Base-by-base conservation (phyloP, 2,329 filamentous ascomycete genomes). In the Mollisia scopiformis region DNA sequence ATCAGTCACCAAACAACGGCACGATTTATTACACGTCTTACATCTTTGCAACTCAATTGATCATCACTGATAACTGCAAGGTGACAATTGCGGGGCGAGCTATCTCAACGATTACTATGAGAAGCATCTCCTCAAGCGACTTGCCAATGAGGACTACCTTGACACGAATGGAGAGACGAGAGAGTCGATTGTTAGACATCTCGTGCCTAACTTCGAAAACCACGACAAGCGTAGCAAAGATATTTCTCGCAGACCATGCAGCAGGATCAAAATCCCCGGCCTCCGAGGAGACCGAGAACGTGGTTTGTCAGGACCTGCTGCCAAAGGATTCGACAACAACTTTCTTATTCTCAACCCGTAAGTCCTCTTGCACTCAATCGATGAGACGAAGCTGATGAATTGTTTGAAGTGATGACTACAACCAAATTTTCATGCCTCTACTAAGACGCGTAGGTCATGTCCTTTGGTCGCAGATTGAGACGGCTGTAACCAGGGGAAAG, bases 91-190 rank as follows among this genome's bases (percentile, higher is more conserved):
- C 51, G 57, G 62, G 3, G 62, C 59, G 31, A 61, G 59, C 33
- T 62, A 65, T 56, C 27, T 65, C 6, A 65, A 62, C 27, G 59
- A 59, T 33, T 58, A 57, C n/a, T 65, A 58, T 51, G 59, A 65
- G 35, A 51, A 56, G 6, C 54, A 43, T 19, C 14, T 65, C 3
- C 28, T 62, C 8, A 33, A 58, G 11, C 19, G 52, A 23, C 54
- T 65, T 6, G 52, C 41, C 3, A 13, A 60, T 49, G 62, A 65
- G 23, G 41, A 41, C 1, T 65, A 65, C 25, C 54, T 65, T 27
- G 57, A 11, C 25, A 30, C 31, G 16, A 60, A 62, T 13, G 54
- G 59, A 10, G 53, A 65, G 21, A 58, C 59, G 11, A 35, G 53
- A 19, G 27, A 58, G 33, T 39, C 51, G 3, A 62, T 65, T 33